phyloP scores from a whole-genome alignment of 495 filamentous ascomycete species.

The Lasiosphaeris hirsuta region DNA sequence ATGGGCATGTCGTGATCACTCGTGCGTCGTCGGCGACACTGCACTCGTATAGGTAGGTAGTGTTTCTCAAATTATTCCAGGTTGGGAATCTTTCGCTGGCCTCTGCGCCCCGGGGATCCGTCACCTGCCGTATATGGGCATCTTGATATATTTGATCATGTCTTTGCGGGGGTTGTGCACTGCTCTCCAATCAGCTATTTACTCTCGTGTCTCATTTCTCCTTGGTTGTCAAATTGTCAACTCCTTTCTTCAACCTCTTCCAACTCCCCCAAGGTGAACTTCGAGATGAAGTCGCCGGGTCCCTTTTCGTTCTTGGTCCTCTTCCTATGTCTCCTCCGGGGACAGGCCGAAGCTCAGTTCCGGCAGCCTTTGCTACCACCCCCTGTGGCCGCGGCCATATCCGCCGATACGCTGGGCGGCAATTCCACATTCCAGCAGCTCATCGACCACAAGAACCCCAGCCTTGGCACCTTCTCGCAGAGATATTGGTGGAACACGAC shows the following conservation, averaged over 20 bases:
- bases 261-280: background rate
- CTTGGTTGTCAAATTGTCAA: no score
- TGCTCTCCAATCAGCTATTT: no score
- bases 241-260: background rate
- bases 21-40: no score
- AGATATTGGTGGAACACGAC: slow-evolving; percentile 50
- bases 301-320: background rate
- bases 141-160: no score
- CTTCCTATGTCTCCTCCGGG: background rate
- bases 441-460: slow-evolving; percentile 52
- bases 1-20: no score
- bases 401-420: slow-evolving; percentile 5
- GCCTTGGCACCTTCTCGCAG: slow-evolving; percentile 53
- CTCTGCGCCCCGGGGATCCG: no score
- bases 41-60: no score
- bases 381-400: background rate
- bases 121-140: no score
- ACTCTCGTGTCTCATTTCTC: no score
- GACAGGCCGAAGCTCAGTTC: background rate
- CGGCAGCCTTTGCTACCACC: background rate
- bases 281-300: background rate
- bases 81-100: no score
- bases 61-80: no score
- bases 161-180: no score
- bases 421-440: slow-evolving; percentile 47